Evolutionary conservation across 169 alveolate species (phyloP), one percentile per base, ranked within the genome.

Genomic region (Hepatocystis sp.): DNA sequence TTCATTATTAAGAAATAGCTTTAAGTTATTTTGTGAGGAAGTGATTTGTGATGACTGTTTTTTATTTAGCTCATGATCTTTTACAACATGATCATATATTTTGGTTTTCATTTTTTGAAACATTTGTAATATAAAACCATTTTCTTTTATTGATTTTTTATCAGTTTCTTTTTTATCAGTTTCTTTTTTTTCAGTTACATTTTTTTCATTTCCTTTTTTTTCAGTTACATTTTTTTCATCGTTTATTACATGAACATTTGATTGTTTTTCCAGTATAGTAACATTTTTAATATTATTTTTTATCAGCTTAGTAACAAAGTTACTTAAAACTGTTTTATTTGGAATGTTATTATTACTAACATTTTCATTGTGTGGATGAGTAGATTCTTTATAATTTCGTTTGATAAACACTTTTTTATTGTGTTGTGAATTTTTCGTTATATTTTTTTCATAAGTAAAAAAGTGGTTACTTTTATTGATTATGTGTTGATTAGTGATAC

Each of bases 81-180:
- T 71, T 58, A 11, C 17, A 58, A 28, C 30, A 58, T 71, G 55
- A 42, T 28, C 55, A 40, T 71, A 71, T 42, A 71, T 55, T 39
- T 58, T 71, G 11, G 27, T 71, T 58, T 71, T 71, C 42, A 71
- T 65, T 58, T 56, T 58, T 19, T 71, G 34, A 51, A 71, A 44
- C 42, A 71, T 58, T 27, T 71, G 65, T 42, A 60, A 58, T n/a
- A 71, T 21, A 13, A 71, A 71, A 34, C 65, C 32, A 23, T 56
- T 71, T 71, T 71, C 76, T 42, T 58, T 71, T 60, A 71, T n/a
- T 21, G 51, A 51, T 30, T 7, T 3, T 7, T 44, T 44, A 30
- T 46, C 30, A 40, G 19, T 64, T 17, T 10, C 5, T 40, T 49
- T 21, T 23, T 40, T 52, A 34, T 39, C 47, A 2, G 7, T 51